Evolutionary conservation across 495 filamentous ascomycete species (phyloP).

Genomic region (Penicillium salamii): DNA sequence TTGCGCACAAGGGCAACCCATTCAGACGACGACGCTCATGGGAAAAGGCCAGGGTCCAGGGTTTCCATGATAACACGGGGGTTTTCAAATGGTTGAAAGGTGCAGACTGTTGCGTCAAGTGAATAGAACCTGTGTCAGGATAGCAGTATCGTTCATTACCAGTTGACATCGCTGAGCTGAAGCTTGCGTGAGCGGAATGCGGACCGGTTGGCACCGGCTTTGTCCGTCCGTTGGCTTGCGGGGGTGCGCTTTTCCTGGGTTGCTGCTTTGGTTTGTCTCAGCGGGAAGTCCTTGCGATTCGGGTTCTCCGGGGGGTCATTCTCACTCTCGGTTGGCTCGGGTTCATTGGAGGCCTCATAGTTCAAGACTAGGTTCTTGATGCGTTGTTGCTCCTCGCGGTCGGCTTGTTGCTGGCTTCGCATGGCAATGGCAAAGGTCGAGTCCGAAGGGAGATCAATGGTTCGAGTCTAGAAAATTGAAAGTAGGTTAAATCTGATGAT

Average conservation of each 20-base stretch:
- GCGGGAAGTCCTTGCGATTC: background rate
- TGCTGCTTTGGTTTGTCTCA: conserved; percentile 11
- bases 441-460: conserved; percentile 90
- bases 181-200: conserved; percentile 86
- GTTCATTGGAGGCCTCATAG: conserved; percentile 82
- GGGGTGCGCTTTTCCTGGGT: conserved; percentile 38
- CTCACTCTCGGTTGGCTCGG: conserved; percentile 67
- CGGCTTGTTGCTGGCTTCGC: conserved; percentile 91
- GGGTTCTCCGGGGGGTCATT: conserved; percentile 14
- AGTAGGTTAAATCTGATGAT: background rate
- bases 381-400: conserved; percentile 92
- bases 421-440: conserved; percentile 93
- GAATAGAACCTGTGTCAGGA: conserved; percentile 5
- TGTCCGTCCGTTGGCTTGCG: conserved; percentile 54
- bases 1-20: background rate
- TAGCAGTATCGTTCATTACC: conserved; percentile 54
- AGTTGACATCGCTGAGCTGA: conserved; percentile 95
- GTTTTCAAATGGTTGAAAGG: background rate
- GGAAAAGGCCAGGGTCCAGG: background rate
- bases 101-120: conserved; percentile 3
- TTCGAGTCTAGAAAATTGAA: conserved; percentile 65
- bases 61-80: background rate
- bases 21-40: background rate
- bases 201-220: conserved; percentile 64
- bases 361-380: conserved; percentile 98